A percentile compares a stretch with the other conserved stretches of the same genome.
phyloP scores from a whole-genome alignment of 2,329 filamentous ascomycete genomes.

The Penicillium capsulatum region DNA sequence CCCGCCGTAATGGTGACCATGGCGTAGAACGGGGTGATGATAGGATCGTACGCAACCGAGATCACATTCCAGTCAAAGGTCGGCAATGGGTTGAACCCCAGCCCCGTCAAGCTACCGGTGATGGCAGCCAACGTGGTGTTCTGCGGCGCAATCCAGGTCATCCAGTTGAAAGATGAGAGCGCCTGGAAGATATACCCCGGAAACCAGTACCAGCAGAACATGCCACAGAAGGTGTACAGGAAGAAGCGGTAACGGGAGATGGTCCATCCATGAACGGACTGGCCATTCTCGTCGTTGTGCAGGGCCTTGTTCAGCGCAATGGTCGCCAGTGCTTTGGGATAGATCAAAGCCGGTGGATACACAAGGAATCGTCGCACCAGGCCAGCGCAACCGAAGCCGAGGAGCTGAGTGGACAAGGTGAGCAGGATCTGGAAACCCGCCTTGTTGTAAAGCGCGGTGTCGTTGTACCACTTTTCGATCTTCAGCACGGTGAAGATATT shows the following conservation, averaged over 20 bases:
- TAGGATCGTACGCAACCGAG: conserved; percentile 30
- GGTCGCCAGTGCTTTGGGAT: conserved; percentile 8
- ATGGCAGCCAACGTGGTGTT: conserved; percentile 39
- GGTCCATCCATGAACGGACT: conserved; percentile 3
- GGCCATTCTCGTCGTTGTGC: background rate
- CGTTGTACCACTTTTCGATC: conserved; percentile 9
- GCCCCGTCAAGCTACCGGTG: conserved; percentile 37
- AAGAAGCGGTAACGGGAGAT: conserved; percentile 38
- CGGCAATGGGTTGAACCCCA: conserved; percentile 43
- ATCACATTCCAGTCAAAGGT: conserved; percentile 47
- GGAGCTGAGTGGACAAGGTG: conserved; percentile 36
- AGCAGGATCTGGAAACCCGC: conserved; percentile 38
- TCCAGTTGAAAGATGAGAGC: conserved; percentile 49
- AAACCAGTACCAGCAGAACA: conserved; percentile 53
- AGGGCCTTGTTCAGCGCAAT: conserved; percentile 11
- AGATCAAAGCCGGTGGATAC: conserved; percentile 33
- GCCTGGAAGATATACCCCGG: conserved; percentile 49
- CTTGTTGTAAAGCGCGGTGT: conserved; percentile 4
- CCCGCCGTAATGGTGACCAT: conserved; percentile 37
- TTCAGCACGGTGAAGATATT: conserved; percentile 9
- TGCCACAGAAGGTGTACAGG: conserved; percentile 40
- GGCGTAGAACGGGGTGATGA: conserved; percentile 43
- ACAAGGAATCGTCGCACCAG: conserved; percentile 35
- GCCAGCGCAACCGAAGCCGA: conserved; percentile 40
- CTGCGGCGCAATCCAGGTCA: conserved; percentile 51